A percentile compares a stretch with the other conserved stretches of the same genome.
These are phyloP conservation scores for Colletotrichum shisoi DNA, from an alignment of 2,329 filamentous ascomycete genomes.

Conservation along the genomic window DNA sequence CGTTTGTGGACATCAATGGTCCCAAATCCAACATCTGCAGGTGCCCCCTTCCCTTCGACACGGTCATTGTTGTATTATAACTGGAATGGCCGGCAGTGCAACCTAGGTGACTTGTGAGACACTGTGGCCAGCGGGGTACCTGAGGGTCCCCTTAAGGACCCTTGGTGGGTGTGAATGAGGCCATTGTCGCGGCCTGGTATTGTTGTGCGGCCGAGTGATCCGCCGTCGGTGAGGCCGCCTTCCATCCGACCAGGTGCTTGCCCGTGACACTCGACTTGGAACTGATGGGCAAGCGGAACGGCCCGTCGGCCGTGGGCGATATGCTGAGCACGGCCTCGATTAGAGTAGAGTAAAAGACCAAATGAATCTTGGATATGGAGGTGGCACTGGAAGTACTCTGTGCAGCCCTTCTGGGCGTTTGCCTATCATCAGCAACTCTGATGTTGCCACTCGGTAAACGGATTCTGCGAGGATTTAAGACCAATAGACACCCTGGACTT, in stretches of 20 bases:
- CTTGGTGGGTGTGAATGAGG: constrained; percentile 8
- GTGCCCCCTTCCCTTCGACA: constrained; percentile 1
- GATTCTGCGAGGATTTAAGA: constrained; percentile 11
- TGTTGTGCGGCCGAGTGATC: constrained; percentile 12
- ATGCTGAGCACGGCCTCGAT: constrained; percentile 10
- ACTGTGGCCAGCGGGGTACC: constrained; percentile 24
- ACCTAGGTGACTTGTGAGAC: constrained; percentile 13
- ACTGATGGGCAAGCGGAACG: constrained; percentile 27
- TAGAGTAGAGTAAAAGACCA: neutral
- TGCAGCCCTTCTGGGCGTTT: neutral
- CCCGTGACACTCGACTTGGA: constrained; percentile 13
- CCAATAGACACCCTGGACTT: constrained; percentile 27
- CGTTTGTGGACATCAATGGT: constrained; percentile 40
- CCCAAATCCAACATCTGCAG: neutral
- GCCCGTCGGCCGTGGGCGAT: constrained; percentile 17
- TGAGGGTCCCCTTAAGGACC: neutral
- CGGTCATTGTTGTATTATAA: neutral
- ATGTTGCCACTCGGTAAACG: constrained; percentile 9
- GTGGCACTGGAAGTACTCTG: neutral
- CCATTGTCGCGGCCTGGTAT: constrained; percentile 26
- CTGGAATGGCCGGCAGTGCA: constrained; percentile 1
- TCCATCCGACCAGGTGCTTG: constrained; percentile 7
- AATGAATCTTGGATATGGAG: neutral
- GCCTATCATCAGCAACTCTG: neutral
- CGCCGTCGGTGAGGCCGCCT: constrained; percentile 22